Conservation (phyloP, 495 filamentous ascomycete genomes). For the Penicillium atrosanguineum region DNA sequence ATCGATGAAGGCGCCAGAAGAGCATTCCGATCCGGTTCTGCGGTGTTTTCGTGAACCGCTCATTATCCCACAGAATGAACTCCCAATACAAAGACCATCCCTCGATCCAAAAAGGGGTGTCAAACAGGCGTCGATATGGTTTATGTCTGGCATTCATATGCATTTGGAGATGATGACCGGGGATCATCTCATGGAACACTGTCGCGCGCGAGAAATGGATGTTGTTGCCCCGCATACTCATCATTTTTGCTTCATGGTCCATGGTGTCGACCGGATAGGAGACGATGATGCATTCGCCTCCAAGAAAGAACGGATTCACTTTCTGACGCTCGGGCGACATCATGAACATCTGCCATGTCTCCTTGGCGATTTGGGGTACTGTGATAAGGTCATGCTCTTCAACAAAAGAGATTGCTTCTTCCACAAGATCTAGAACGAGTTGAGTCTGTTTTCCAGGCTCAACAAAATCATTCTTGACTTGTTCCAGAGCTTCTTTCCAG, state of each 20-base stretch:
- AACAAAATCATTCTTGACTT: constrained; percentile 51
- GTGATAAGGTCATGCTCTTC: constrained; percentile 47
- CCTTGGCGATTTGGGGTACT: constrained; percentile 46
- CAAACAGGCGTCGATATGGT: constrained; percentile 46
- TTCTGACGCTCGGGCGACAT: constrained; percentile 48
- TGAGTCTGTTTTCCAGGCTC: constrained; percentile 44
- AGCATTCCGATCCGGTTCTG: constrained; percentile 48
- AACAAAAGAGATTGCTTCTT: constrained; percentile 21
- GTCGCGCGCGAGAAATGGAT: constrained; percentile 50
- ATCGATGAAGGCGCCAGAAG: constrained; percentile 53
- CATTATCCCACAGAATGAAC: constrained; percentile 32
- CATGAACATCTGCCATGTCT: constrained; percentile 51
- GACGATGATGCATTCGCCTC: constrained; percentile 45
- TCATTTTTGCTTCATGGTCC: constrained; percentile 48
- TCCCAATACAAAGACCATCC: constrained; percentile 57
- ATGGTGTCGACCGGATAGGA: constrained; percentile 49
- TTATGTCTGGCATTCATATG: constrained; percentile 38
- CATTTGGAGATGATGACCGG: constrained; percentile 51
- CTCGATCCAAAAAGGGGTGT: constrained; percentile 53
- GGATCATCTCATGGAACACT: constrained; percentile 55
- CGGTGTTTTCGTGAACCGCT: constrained; percentile 43
- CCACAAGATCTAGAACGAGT: constrained; percentile 37
- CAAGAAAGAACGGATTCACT: constrained; percentile 53
- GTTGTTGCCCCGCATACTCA: constrained; percentile 54
- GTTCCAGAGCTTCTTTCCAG: constrained; percentile 49